phyloP scores from a whole-genome alignment of 768 basidiomycete species.

The Pleurotus tuoliensis region DNA sequence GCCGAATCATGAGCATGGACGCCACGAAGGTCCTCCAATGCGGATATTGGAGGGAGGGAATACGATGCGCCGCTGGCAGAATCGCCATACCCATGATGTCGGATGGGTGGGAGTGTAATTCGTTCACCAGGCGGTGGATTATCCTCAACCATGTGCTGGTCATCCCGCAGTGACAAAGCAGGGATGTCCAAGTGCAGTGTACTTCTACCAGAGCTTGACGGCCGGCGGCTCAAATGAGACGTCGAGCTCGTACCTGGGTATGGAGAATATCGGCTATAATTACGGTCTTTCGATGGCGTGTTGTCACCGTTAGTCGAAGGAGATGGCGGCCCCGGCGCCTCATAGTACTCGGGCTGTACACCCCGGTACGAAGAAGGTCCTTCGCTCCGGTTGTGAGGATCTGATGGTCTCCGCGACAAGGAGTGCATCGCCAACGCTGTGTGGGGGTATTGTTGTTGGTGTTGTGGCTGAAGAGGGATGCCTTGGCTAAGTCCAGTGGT shows the following conservation, averaged over 20 bases:
- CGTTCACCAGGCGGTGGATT: conserved; percentile 17
- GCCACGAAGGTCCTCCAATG: conserved; percentile 60
- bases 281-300: conserved; percentile 8
- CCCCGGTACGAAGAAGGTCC: not conserved
- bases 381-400: not conserved
- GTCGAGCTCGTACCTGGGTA: conserved; percentile 28
- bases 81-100: conserved; percentile 21
- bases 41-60: conserved; percentile 65
- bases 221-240: conserved; percentile 14
- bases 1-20: conserved; percentile 52
- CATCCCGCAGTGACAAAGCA: conserved; percentile 28
- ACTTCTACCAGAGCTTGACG: conserved; percentile 14
- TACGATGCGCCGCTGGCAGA: conserved; percentile 35
- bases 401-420: conserved; percentile 2
- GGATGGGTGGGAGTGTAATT: conserved; percentile 40
- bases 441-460: not conserved
- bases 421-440: not conserved
- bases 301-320: conserved; percentile 1
- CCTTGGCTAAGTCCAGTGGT: conserved; percentile 24
- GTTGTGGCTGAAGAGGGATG: conserved; percentile 11
- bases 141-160: not conserved
- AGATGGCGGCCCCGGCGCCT: not conserved
- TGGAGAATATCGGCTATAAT: conserved; percentile 32
- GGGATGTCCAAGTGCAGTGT: conserved; percentile 31
- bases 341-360: not conserved